Percentiles rank a stretch among this genome's conserved stretches.
phyloP scores from a whole-genome alignment of 2,329 filamentous ascomycete genomes.

The Hypomyces rosellus region DNA sequence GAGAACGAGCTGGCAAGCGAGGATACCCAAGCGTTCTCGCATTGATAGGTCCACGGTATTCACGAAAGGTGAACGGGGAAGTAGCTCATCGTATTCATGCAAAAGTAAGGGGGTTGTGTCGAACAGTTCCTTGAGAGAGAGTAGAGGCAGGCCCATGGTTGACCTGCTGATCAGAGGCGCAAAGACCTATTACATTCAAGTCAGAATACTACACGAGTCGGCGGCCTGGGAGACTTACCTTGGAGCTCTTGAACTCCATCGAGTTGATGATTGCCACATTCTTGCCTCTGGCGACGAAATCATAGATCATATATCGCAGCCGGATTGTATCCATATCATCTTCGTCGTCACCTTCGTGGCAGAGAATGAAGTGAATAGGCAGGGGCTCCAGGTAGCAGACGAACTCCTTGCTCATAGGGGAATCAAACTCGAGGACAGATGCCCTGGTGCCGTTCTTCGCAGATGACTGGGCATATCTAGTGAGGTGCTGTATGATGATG shows the following conservation, averaged over 20 bases:
- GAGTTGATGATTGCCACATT: conserved; percentile 8
- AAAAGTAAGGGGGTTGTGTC: background rate
- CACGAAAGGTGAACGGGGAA: background rate
- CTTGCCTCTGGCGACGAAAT: conserved; percentile 43
- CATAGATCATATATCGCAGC: conserved; percentile 41
- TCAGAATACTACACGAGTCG: background rate
- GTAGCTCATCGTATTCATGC: background rate
- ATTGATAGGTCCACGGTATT: background rate
- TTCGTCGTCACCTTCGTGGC: conserved; percentile 51
- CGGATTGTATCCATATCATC: conserved; percentile 4
- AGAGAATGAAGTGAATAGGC: conserved; percentile 61
- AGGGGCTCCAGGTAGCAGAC: conserved; percentile 45
- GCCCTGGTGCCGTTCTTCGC: conserved; percentile 13
- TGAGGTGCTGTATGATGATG: conserved; percentile 59
- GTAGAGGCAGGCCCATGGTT: background rate
- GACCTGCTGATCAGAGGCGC: conserved; percentile 8
- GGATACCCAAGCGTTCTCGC: conserved; percentile 6
- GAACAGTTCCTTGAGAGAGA: background rate
- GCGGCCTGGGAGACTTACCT: background rate
- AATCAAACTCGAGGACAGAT: conserved; percentile 37
- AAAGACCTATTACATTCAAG: conserved; percentile 2
- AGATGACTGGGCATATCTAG: background rate
- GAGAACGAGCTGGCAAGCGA: background rate
- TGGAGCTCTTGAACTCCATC: conserved; percentile 9
- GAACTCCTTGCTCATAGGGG: conserved; percentile 45